These are phyloP conservation scores for Sequoia sempervirens DNA, from an alignment of 75 land plant species.

Conservation along the genomic window DNA sequence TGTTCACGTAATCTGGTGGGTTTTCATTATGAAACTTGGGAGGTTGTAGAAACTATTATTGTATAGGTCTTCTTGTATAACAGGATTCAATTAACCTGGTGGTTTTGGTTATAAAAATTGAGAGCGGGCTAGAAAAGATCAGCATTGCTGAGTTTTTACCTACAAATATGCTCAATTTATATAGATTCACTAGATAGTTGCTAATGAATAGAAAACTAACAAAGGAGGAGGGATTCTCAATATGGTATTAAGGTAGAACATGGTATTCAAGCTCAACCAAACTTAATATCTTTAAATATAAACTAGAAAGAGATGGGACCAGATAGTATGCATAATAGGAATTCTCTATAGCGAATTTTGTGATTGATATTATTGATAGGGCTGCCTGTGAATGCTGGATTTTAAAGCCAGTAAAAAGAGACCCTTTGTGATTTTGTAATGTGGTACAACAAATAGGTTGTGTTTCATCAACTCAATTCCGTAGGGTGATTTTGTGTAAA, in stretches of 20 bases:
- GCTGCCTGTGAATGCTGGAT: neutral
- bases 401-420: neutral
- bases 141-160: neutral
- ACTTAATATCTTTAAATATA: too few species aligned
- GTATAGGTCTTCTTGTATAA: neutral
- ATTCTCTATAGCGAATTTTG: neutral
- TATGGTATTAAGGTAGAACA: neutral
- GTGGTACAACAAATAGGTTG: neutral
- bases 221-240: neutral
- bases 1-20: neutral
- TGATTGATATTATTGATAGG: neutral
- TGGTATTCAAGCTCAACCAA: neutral
- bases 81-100: neutral
- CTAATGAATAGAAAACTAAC: neutral
- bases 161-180: neutral
- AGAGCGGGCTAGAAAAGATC: neutral
- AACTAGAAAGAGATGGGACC: neutral
- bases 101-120: neutral
- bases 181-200: neutral
- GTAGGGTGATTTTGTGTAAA: neutral
- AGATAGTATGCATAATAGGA: neutral
- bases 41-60: neutral
- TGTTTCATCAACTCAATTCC: neutral
- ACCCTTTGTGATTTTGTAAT: neutral
- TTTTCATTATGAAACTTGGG: neutral